Evolutionary conservation across 2,329 filamentous ascomycete species (phyloP).

Genomic region (Dissoconium aciculare): DNA sequence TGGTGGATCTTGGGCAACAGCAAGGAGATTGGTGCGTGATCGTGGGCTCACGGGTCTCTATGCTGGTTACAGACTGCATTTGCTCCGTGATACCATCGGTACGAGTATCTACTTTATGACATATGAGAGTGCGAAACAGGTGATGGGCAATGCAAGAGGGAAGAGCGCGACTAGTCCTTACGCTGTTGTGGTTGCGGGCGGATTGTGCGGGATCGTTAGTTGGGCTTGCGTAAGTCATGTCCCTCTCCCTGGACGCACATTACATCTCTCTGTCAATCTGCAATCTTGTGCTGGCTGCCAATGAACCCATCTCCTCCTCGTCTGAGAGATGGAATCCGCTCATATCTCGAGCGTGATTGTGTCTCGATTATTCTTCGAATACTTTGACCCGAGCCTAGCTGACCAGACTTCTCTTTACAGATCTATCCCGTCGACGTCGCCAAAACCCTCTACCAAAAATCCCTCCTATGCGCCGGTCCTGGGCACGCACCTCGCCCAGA

Average conservation of each 20-base stretch:
- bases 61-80: conserved; percentile 63
- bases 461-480: conserved; percentile 55
- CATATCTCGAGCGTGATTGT: too few relatives aligned
- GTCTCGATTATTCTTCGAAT: too few relatives aligned
- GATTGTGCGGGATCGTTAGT: conserved; percentile 67
- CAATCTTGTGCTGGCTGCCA: too few relatives aligned
- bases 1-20: conserved; percentile 36
- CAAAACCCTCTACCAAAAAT: conserved; percentile 74
- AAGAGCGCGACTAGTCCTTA: conserved; percentile 62
- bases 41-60: conserved; percentile 61
- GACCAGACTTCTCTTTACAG: conserved; percentile 17
- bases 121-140: conserved; percentile 73
- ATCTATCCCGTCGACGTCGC: conserved; percentile 58
- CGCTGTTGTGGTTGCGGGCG: conserved; percentile 63
- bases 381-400: too few relatives aligned
- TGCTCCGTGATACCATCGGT: conserved; percentile 74
- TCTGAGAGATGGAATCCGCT: too few relatives aligned
- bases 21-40: conserved; percentile 61
- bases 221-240: conserved; percentile 55
- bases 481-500: conserved; percentile 47
- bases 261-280: not conserved
- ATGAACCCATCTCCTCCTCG: too few relatives aligned
- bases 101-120: conserved; percentile 80
- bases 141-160: conserved; percentile 60
- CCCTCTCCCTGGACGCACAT: not conserved